These are phyloP conservation scores for Lagenidium giganteum DNA, from an alignment of 352 stramenopile genomes.

Conservation along the genomic window DNA sequence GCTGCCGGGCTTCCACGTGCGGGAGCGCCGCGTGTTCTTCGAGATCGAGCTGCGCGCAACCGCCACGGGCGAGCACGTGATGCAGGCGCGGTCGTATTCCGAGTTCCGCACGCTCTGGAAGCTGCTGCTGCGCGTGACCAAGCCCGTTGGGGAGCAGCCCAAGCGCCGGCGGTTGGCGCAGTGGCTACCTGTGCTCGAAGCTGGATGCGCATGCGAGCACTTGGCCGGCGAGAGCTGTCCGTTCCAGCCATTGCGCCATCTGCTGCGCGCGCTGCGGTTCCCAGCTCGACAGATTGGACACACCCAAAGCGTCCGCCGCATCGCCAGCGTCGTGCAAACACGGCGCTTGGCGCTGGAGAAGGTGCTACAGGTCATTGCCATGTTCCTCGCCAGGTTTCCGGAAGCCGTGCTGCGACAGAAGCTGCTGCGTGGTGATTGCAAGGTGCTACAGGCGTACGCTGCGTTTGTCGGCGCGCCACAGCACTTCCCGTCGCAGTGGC, in stretches of 20 bases:
- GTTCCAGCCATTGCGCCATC: conserved; percentile 33
- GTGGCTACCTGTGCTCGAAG: too few species aligned
- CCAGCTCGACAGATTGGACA: conserved; percentile 25
- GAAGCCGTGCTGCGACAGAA: conserved; percentile 28
- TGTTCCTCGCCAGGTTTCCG: conserved; percentile 33
- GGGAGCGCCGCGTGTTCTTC: conserved; percentile 13
- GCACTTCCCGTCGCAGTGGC: conserved; percentile 32
- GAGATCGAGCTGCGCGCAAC: conserved; percentile 10
- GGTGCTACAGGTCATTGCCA: conserved; percentile 37
- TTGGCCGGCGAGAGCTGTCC: conserved; percentile 17
- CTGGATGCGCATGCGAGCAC: too few species aligned
- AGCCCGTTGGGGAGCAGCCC: too few species aligned
- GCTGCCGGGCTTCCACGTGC: too few species aligned
- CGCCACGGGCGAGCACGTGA: conserved; percentile 15
- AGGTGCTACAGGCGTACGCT: conserved; percentile 38
- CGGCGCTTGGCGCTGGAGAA: conserved; percentile 30
- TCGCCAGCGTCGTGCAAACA: conserved; percentile 25
- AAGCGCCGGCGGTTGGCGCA: too few species aligned
- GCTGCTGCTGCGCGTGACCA: conserved; percentile 19
- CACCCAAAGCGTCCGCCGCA: conserved; percentile 20
- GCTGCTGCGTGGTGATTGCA: conserved; percentile 29
- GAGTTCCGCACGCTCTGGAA: conserved; percentile 63
- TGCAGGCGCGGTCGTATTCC: conserved; percentile 38
- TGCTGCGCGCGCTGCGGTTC: conserved; percentile 32
- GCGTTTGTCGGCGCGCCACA: conserved; percentile 38